phyloP scores from a whole-genome alignment of 495 filamentous ascomycete species.

The Elasticomyces elasticus region DNA sequence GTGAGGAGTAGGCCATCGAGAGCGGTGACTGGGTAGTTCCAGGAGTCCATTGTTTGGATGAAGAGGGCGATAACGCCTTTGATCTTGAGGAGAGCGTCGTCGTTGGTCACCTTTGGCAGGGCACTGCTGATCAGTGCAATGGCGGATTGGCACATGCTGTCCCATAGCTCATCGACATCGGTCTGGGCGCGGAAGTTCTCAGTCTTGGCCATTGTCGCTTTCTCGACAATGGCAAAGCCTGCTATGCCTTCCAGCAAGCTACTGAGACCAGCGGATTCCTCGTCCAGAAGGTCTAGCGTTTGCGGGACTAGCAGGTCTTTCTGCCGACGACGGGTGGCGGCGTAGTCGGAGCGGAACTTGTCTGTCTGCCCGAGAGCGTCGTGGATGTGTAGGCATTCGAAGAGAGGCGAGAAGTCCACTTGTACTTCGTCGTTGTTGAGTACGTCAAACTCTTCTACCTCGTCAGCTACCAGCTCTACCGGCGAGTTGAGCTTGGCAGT shows the following conservation, averaged over 20 bases:
- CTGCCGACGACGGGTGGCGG: slow-evolving; percentile 75
- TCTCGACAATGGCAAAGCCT: slow-evolving; percentile 94
- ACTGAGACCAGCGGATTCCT: slow-evolving; percentile 66
- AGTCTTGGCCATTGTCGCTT: slow-evolving; percentile 77
- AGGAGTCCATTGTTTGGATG: slow-evolving; percentile 95
- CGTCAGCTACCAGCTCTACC: slow-evolving; percentile 89
- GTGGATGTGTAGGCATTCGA: slow-evolving; percentile 94
- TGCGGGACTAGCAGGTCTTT: slow-evolving; percentile 79
- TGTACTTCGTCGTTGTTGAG: slow-evolving; percentile 87
- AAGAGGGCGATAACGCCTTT: slow-evolving; percentile 88
- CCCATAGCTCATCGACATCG: slow-evolving; percentile 96
- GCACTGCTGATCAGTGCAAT: slow-evolving; percentile 70
- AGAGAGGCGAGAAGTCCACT: slow-evolving; percentile 88
- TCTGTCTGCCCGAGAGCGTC: slow-evolving; percentile 88
- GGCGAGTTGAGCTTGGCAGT: slow-evolving; percentile 91
- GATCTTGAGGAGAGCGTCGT: slow-evolving; percentile 77
- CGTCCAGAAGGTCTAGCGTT: slow-evolving; percentile 57
- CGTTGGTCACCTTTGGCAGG: slow-evolving; percentile 65
- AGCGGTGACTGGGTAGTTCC: slow-evolving; percentile 73
- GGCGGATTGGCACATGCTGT: slow-evolving; percentile 87
- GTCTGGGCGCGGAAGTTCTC: slow-evolving; percentile 69
- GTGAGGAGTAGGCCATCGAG: slow-evolving; percentile 74
- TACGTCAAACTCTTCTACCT: slow-evolving; percentile 88
- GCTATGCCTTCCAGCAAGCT: slow-evolving; percentile 85
- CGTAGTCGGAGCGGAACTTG: slow-evolving; percentile 82